These are phyloP conservation scores for Starmerella lactis-condensi DNA, from an alignment of 805 yeast species.

Conservation along the genomic window DNA sequence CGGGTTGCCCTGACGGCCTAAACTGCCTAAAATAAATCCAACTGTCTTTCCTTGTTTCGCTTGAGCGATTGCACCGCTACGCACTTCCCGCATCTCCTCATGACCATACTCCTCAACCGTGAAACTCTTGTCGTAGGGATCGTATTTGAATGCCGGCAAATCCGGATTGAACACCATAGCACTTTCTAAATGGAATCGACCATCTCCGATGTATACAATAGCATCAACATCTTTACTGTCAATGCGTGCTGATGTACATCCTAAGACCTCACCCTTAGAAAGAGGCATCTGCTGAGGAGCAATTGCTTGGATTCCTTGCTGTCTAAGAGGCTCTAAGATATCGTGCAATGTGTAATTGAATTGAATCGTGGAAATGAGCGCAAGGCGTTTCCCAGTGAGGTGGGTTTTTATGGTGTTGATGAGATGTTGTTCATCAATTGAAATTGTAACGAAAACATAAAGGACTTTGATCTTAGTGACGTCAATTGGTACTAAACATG, in stretches of 20 bases:
- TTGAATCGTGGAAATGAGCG: constrained; percentile 88
- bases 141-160: constrained; percentile 81
- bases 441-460: constrained; percentile 88
- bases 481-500: constrained; percentile 90
- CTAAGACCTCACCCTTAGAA: constrained; percentile 88
- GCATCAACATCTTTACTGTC: constrained; percentile 36
- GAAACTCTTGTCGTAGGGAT: constrained; percentile 83
- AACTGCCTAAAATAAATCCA: constrained; percentile 77
- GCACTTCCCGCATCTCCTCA: constrained; percentile 52
- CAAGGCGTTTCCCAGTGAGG: constrained; percentile 51
- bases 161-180: constrained; percentile 95
- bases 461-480: constrained; percentile 76
- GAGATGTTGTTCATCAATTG: constrained; percentile 67
- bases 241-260: constrained; percentile 81
- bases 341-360: constrained; percentile 88
- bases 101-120: constrained; percentile 81
- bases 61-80: constrained; percentile 51
- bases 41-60: constrained; percentile 47
- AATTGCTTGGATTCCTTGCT: constrained; percentile 35
- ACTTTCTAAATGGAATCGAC: constrained; percentile 83
- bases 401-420: constrained; percentile 57
- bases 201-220: constrained; percentile 88
- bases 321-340: constrained; percentile 33
- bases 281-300: constrained; percentile 88
- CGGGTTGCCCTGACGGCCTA: constrained; percentile 89